Evolutionary conservation across 257 asterid genomes (phyloP).

Genomic region (Fraxinus cuspidata): DNA sequence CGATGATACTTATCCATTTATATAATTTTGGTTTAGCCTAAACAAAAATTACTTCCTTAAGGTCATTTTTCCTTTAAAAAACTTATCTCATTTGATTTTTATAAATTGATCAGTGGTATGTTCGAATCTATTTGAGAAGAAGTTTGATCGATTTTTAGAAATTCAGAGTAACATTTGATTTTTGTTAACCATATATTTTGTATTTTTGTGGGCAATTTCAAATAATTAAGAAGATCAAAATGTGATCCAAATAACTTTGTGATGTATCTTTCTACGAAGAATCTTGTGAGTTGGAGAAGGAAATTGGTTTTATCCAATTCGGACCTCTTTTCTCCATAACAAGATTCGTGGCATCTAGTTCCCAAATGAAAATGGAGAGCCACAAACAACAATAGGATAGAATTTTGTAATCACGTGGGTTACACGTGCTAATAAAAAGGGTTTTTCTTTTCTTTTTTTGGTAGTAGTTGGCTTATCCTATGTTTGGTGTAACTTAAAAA

Average conservation of each 20-base stretch:
- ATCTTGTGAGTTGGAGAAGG: slow-evolving; percentile 67
- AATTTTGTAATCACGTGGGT: slow-evolving; percentile 33
- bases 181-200: no score
- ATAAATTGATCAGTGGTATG: background rate
- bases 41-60: background rate
- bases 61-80: no score
- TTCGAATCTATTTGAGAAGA: background rate
- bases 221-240: background rate
- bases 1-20: no score
- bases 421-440: slow-evolving; percentile 15
- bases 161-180: background rate
- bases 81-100: background rate
- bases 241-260: slow-evolving; percentile 15
- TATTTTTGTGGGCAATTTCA: background rate
- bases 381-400: slow-evolving; percentile 31
- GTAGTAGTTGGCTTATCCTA: no score
- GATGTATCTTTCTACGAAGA: slow-evolving; percentile 48
- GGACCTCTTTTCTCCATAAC: slow-evolving; percentile 40
- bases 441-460: no score
- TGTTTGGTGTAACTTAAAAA: no score
- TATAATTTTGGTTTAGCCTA: background rate
- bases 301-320: slow-evolving; percentile 72
- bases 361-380: slow-evolving; percentile 27
- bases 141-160: background rate
- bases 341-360: slow-evolving; percentile 46